Percentiles rank a stretch among this genome's conserved stretches.
phyloP scores from a whole-genome alignment of 495 filamentous ascomycete genomes.

The Neurospora hispaniola region DNA sequence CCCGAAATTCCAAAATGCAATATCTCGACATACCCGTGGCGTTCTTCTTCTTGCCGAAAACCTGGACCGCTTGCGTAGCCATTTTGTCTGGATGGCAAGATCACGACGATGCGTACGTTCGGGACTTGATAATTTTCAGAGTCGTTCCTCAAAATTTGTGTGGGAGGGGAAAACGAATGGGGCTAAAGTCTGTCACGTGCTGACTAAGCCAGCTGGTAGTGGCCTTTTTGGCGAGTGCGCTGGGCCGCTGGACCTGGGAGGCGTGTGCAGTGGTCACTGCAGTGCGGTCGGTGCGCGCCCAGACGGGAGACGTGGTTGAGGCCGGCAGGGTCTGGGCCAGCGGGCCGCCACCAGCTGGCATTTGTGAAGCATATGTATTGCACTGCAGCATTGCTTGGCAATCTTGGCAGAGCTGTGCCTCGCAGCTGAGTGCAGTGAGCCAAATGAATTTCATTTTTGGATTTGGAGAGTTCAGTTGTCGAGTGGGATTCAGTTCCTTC shows the following conservation, averaged over 20 bases:
- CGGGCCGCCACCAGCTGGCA: not conserved
- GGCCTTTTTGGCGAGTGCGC: not conserved
- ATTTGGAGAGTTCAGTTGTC: too few relatives aligned
- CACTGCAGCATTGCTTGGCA: not conserved
- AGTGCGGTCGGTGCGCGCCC: not conserved
- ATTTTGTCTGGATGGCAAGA: constrained; percentile 26
- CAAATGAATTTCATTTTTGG: too few relatives aligned
- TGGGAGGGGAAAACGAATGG: constrained; percentile 28
- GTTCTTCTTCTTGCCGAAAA: constrained; percentile 35
- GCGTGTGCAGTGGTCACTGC: not conserved
- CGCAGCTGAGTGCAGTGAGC: too few relatives aligned
- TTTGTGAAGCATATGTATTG: not conserved
- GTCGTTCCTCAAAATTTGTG: constrained; percentile 21
- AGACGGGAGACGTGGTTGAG: not conserved
- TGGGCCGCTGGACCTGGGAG: not conserved
- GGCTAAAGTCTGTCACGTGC: constrained; percentile 26
- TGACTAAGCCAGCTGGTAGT: not conserved
- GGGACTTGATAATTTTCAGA: constrained; percentile 5
- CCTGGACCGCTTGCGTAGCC: constrained; percentile 28
- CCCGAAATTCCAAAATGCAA: constrained; percentile 2
- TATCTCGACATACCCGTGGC: constrained; percentile 23
- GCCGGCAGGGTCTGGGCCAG: not conserved
- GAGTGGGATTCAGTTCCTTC: not conserved
- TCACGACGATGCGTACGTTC: constrained; percentile 23
- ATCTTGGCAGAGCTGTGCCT: not conserved